Evolutionary conservation across 129 eudicot species (phyloP).

Genomic region (Flaveria bidentis): DNA sequence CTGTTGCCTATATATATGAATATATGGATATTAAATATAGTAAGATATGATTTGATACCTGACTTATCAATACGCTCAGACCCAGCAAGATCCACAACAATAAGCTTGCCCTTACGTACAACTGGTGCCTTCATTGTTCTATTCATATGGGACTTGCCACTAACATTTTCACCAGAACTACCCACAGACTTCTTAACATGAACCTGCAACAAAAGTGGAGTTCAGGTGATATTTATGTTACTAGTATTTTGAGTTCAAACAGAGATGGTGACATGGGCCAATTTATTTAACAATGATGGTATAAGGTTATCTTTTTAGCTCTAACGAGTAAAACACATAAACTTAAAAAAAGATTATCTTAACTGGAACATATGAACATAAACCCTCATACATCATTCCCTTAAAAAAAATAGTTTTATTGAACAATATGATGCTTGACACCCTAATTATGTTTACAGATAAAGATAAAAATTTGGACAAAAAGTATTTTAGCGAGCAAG

Average conservation of each 20-base stretch:
- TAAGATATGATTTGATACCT: constrained; percentile 42
- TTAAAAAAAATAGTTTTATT: background rate
- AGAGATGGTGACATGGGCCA: background rate
- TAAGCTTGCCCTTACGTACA: constrained; percentile 81
- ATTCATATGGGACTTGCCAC: constrained; percentile 40
- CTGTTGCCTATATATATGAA: background rate
- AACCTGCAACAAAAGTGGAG: constrained; percentile 48
- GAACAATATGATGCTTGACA: background rate
- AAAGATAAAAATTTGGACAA: background rate
- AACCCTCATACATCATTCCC: background rate
- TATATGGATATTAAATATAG: background rate
- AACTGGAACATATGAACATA: background rate
- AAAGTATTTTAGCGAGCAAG: background rate
- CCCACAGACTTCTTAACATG: constrained; percentile 68
- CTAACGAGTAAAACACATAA: background rate
- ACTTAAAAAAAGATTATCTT: background rate
- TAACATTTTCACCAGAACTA: constrained; percentile 50
- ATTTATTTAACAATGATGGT: background rate
- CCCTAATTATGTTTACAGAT: background rate
- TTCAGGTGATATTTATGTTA: constrained; percentile 1
- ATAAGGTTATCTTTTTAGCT: background rate
- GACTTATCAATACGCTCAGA: constrained; percentile 93
- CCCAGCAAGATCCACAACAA: constrained; percentile 96
- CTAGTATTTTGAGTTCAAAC: background rate
- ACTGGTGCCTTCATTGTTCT: constrained; percentile 69